These are phyloP conservation scores for Suhomyces wounanorum DNA, from an alignment of 1,139 yeast genomes.

Conservation along the genomic window DNA sequence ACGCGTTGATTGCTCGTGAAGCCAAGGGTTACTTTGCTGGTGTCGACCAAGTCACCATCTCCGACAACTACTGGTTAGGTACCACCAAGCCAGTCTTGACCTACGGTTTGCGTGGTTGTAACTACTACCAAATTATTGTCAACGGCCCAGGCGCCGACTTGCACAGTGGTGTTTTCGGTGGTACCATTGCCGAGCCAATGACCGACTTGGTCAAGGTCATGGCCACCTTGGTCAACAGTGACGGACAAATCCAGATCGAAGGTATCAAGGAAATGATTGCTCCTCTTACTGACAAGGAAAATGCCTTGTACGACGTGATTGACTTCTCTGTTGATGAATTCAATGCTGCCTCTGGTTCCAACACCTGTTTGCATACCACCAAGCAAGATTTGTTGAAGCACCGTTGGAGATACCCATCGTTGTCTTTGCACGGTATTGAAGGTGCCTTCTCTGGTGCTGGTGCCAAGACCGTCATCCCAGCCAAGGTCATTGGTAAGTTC, in stretches of 20 bases:
- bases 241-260: slow-evolving; percentile 82
- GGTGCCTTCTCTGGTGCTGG: slow-evolving; percentile 96
- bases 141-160: slow-evolving; percentile 96
- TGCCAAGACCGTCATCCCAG: slow-evolving; percentile 97
- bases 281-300: slow-evolving; percentile 81
- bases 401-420: slow-evolving; percentile 98
- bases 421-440: slow-evolving; percentile 94
- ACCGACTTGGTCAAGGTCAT: slow-evolving; percentile 82
- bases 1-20: slow-evolving; percentile 75
- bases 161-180: slow-evolving; percentile 98
- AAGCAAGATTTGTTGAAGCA: slow-evolving; percentile 90
- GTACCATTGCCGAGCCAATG: slow-evolving; percentile 97
- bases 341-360: slow-evolving; percentile 84
- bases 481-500: slow-evolving; percentile 90
- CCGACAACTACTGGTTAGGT: slow-evolving; percentile 98
- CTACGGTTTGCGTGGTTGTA: slow-evolving; percentile 95
- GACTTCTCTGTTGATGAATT: slow-evolving; percentile 84
- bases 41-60: slow-evolving; percentile 92
- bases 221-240: slow-evolving; percentile 71
- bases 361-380: slow-evolving; percentile 74
- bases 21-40: slow-evolving; percentile 77
- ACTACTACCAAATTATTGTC: slow-evolving; percentile 80
- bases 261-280: slow-evolving; percentile 95
- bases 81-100: slow-evolving; percentile 95
- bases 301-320: slow-evolving; percentile 75